Conservation (phyloP, 2,329 filamentous ascomycete species). For the Fusarium camptoceras region DNA sequence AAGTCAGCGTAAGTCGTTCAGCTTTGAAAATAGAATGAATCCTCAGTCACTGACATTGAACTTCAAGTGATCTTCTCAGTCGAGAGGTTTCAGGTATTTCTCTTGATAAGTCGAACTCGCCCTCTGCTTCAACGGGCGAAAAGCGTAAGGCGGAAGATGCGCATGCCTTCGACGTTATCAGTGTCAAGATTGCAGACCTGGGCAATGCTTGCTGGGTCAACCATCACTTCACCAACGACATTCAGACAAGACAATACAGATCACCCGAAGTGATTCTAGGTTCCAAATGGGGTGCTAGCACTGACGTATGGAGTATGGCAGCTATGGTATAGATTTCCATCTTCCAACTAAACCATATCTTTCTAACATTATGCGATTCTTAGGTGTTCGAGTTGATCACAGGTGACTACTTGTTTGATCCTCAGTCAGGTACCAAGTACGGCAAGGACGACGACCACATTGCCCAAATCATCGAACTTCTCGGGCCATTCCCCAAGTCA, state of each 20-base stretch:
- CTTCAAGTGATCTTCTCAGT: slow-evolving; percentile 81
- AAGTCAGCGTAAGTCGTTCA: slow-evolving; percentile 83
- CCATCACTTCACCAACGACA: slow-evolving; percentile 99
- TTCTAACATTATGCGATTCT: slow-evolving; percentile 21
- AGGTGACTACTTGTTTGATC: slow-evolving; percentile 97
- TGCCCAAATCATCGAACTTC: slow-evolving; percentile 96
- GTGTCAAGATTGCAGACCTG: slow-evolving; percentile 98
- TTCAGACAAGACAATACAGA: slow-evolving; percentile 96
- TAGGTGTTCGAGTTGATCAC: slow-evolving; percentile 98
- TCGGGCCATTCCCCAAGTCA: slow-evolving; percentile 92
- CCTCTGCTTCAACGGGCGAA: slow-evolving; percentile 67
- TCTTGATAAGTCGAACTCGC: slow-evolving; percentile 76
- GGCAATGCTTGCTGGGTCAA: slow-evolving; percentile 99
- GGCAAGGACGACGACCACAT: slow-evolving; percentile 99
- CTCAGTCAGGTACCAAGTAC: slow-evolving; percentile 98
- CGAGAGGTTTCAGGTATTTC: slow-evolving; percentile 96
- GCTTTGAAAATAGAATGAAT: not conserved
- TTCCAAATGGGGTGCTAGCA: slow-evolving; percentile 98
- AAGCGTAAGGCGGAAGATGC: slow-evolving; percentile 72
- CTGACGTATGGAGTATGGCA: slow-evolving; percentile 99
- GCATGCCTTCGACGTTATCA: slow-evolving; percentile 78
- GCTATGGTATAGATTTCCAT: slow-evolving; percentile 79
- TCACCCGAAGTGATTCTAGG: slow-evolving; percentile 97
- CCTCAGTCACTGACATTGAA: slow-evolving; percentile 22
- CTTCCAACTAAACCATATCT: not conserved